Base-by-base conservation (phyloP, 2,329 filamentous ascomycete genomes). In the Pseudonectria foliicola region DNA sequence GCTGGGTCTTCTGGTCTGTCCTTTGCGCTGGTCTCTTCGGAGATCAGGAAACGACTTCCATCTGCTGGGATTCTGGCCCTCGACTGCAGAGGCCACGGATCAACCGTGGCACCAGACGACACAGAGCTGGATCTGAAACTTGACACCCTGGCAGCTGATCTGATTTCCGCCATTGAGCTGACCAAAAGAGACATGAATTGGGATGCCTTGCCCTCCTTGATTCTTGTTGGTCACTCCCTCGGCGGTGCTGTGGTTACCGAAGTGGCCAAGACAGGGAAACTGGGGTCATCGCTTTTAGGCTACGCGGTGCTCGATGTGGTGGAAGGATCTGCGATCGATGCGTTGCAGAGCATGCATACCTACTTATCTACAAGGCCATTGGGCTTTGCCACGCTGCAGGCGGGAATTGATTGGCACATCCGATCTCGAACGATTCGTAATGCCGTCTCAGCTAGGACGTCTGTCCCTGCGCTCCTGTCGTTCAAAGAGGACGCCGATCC, bases 291-390 rank as follows among this genome's bases (percentile, higher is more conserved):
- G 16, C 59, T 96, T 2, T 67, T 96, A 12, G 92, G 86, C 13
- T 95, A 90, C 61, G 85, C 80, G 4, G 89, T 96, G 7, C 69
- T 98, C 12, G 92, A 98, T 61, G 87, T 98, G 4, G 92, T 98
- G 18, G 92, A 98, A 62, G 85, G 92, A 10, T 94, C 86, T 1
- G 92, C 92, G 24, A 90, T 98, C 61, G 92, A 96, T 57, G 90
- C 92, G 3, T 70, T 98, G 34, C 80, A 88, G 59, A 89, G 84
- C 60, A 98, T 98, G 92, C 83, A 92, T 47, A 83, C 81, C 3
- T 95, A 95, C 59, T 73, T 98, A 13, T 80, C 84, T 2, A 88
- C 82, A 4, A 75, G 92, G 14, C 92, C 92, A 0, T 67, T 70
- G 7, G 77, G 80, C 2, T 98, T 98, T 52, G 68, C 77, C n/a